A percentile compares a stretch with the other conserved stretches of the same genome.
Evolutionary conservation across 2,329 filamentous ascomycete genomes (phyloP).

Genomic region (Leptographium galeiforme): DNA sequence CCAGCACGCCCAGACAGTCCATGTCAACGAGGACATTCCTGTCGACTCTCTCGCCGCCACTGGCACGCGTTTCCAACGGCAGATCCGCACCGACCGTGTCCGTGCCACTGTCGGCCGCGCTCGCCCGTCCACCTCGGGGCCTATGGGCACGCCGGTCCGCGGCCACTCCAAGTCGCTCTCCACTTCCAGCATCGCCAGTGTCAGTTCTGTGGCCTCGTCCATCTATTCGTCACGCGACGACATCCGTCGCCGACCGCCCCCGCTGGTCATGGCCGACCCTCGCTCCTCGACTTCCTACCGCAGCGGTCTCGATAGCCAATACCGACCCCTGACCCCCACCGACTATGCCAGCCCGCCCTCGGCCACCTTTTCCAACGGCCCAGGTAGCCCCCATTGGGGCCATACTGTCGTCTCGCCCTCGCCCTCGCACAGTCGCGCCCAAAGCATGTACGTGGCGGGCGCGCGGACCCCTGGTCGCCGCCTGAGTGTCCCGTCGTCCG

Average conservation of each 20-base stretch:
- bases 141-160: constrained; percentile 54
- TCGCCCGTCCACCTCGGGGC: constrained; percentile 65
- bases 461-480: constrained; percentile 57
- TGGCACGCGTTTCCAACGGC: constrained; percentile 80
- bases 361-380: constrained; percentile 63
- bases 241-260: constrained; percentile 59
- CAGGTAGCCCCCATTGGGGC: constrained; percentile 63
- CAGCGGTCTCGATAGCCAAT: constrained; percentile 49
- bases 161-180: constrained; percentile 80
- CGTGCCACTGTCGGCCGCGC: constrained; percentile 57
- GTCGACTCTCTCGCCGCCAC: constrained; percentile 85
- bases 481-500: constrained; percentile 63
- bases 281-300: constrained; percentile 54
- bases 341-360: constrained; percentile 76
- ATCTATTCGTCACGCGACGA: constrained; percentile 54
- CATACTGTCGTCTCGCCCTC: constrained; percentile 59
- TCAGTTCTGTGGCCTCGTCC: constrained; percentile 54
- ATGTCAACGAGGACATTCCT: constrained; percentile 94
- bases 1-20: constrained; percentile 94
- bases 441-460: constrained; percentile 55
- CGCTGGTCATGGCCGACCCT: constrained; percentile 69
- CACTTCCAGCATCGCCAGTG: constrained; percentile 69
- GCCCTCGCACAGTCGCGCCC: constrained; percentile 52
- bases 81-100: constrained; percentile 72
- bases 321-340: constrained; percentile 53